phyloP scores from a whole-genome alignment of 1,284 basidiomycete species.

The Melampsora americana region DNA sequence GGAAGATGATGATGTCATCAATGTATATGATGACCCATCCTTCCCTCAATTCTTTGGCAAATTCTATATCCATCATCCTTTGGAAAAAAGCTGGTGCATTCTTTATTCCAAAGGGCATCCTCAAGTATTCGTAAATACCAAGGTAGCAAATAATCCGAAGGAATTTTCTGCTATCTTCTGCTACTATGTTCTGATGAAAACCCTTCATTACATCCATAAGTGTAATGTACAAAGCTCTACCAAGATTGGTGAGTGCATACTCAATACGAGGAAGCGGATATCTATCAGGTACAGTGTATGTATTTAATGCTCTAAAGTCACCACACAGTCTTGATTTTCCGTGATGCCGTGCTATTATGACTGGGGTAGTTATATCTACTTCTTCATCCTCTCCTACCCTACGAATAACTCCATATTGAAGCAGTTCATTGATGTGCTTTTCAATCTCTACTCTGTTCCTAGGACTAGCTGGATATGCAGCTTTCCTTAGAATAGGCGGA shows the following conservation, averaged over 20 bases:
- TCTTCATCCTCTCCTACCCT: constrained; percentile 14
- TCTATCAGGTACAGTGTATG: constrained; percentile 21
- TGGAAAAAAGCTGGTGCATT: constrained; percentile 9
- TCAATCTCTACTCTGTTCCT: not conserved
- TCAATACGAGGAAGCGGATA: constrained; percentile 8
- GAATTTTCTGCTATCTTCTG: not conserved
- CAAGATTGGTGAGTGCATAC: not conserved
- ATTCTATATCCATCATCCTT: not conserved
- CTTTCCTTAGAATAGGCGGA: constrained; percentile 6
- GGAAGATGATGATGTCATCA: too few species aligned
- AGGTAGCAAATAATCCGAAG: constrained; percentile 11
- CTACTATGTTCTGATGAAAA: constrained; percentile 12
- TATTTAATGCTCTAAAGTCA: constrained; percentile 14
- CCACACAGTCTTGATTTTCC: constrained; percentile 7
- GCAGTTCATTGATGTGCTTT: not conserved
- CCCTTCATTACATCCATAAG: constrained; percentile 7
- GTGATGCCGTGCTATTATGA: constrained; percentile 10
- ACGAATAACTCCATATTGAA: not conserved
- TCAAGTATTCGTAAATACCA: constrained; percentile 2
- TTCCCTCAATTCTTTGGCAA: not conserved
- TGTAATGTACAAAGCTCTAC: constrained; percentile 1
- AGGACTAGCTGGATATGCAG: constrained; percentile 18
- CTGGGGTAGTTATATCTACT: constrained; percentile 21
- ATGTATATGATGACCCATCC: not conserved
- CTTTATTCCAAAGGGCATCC: constrained; percentile 26